Evolutionary conservation across 1,284 basidiomycete genomes (phyloP), one percentile per base, ranked within the genome.

Genomic region (Gomphus sp.): DNA sequence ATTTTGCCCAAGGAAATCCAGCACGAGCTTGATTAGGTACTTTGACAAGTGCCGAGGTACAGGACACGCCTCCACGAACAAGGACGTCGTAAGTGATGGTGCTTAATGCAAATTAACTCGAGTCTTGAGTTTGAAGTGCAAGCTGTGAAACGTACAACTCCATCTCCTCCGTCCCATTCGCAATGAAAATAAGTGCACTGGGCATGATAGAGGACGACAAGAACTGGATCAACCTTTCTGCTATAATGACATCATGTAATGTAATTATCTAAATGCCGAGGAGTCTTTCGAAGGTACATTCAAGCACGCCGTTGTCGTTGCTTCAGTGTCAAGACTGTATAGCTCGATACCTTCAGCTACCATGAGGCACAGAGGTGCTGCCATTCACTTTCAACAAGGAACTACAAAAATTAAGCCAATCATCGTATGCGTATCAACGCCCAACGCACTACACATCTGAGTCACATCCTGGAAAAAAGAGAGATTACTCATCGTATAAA

Each of bases 81-180:
- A 91, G 82, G 4, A 85, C 87, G 67, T 91, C 90, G 66, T 87
- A 91, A 9, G 82, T 78, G 70, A 91, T 86, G 10, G 87, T 87
- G 65, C 86, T 90, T 66, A n/a, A 41, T 36, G n/a, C 22, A n/a
- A 34, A n/a, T 52, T 34, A 12, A 31, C 25, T 47, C 53, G 22
- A 22, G 22, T 22, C 22, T 22, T 22, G 58, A 28, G 25, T 11
- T n/a, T 34, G 50, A 50, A 51, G 52, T 43, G 8, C 12, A 39
- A 12, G 28, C n/a, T 12, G 18, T 34, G 31, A 25, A 52, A 22
- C 80, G 64, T 68, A 89, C 89, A 90, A 90, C 72, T 94, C 91
- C 82, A 91, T 91, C 71, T 93, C 90, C 67, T 94, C 91, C 0
- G 90, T 91, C 8, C 91, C 92, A 67, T 93, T 80, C n/a, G 91